Percentiles rank a stretch among this genome's conserved stretches.
Conservation (phyloP, 192 early-diverging fungal species). For the Spizellomyces sp. region DNA sequence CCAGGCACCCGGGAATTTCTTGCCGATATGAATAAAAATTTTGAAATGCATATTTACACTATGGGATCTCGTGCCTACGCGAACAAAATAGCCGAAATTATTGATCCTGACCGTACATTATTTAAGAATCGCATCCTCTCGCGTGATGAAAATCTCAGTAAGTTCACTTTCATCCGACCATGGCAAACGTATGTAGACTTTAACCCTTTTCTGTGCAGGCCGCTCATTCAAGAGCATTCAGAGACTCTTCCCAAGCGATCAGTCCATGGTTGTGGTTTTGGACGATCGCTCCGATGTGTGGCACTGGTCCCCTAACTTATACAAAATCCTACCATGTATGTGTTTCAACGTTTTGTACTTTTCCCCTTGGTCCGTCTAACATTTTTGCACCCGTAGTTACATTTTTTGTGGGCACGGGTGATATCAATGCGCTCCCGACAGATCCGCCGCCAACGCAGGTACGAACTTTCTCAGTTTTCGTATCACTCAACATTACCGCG, state of each 20-base stretch:
- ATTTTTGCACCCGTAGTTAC: slow-evolving; percentile 62
- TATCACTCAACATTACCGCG: too few species aligned
- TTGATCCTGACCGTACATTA: slow-evolving; percentile 78
- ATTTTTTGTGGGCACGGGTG: slow-evolving; percentile 93
- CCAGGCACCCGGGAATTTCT: slow-evolving; percentile 84
- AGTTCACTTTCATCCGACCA: background rate
- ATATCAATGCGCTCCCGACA: slow-evolving; percentile 75
- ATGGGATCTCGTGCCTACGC: slow-evolving; percentile 97
- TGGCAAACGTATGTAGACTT: background rate
- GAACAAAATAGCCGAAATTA: slow-evolving; percentile 76
- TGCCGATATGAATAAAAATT: slow-evolving; percentile 62
- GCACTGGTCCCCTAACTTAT: slow-evolving; percentile 85
- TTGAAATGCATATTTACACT: slow-evolving; percentile 98
- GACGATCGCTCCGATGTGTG: slow-evolving; percentile 98
- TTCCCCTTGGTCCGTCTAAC: background rate
- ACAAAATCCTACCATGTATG: slow-evolving; percentile 87
- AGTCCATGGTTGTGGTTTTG: slow-evolving; percentile 93
- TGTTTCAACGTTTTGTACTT: background rate
- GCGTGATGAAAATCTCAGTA: slow-evolving; percentile 86
- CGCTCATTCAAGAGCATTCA: slow-evolving; percentile 77
- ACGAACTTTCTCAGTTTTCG: background rate
- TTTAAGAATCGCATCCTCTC: slow-evolving; percentile 92
- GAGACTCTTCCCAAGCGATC: slow-evolving; percentile 91
- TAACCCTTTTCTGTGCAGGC: slow-evolving; percentile 41
- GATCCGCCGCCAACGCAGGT: slow-evolving; percentile 1